Evolutionary conservation across 2,329 filamentous ascomycete genomes (phyloP), one percentile per base, ranked within the genome.

Genomic region (Neurospora crassa): DNA sequence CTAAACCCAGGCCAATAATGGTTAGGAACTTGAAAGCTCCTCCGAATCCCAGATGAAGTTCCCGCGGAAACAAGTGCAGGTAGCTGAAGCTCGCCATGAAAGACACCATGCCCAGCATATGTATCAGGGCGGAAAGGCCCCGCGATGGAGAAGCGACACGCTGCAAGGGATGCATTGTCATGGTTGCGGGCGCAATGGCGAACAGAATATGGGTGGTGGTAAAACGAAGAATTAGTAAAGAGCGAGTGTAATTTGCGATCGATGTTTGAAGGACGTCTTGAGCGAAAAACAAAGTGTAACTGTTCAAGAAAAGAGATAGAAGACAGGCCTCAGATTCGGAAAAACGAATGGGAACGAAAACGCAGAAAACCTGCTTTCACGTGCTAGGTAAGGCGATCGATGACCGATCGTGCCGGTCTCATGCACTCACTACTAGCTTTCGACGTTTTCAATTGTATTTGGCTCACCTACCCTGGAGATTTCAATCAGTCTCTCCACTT

Each of bases 21-120:
- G 91, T 94, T 41, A 94, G 84, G 77, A 91, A 92, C 79, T 92
- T 89, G 73, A 89, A 87, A 77, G 91, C 86, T 81, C 90, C 86
- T 71, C 91, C 91, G 76, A 90, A 92, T 1, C 88, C 84, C 0
- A 83, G 81, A 69, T 86, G 85, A 67, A 89, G 84, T 69, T 83
- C 80, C 12, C 83, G 85, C 1, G 87, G 85, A 79, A 84, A 87
- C 14, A 76, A 74, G 18, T 78, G 75, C 2, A 89, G 80, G 75
- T 86, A 88, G 72, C 82, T 79, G 77, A 88, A 89, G 69, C 83
- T 87, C 68, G 84, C 83, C 24, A 79, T 74, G 76, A 89, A 89
- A 7, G 85, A 88, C 45, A 81, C 76, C 67, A 86, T 81, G 69
- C 88, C 88, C 1, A 82, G 73, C 2, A 84, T 79, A 79, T 94